Percentiles rank a stretch among this genome's conserved stretches.
Evolutionary conservation across 1,139 yeast species (phyloP).

Genomic region (Yueomyces sp.): DNA sequence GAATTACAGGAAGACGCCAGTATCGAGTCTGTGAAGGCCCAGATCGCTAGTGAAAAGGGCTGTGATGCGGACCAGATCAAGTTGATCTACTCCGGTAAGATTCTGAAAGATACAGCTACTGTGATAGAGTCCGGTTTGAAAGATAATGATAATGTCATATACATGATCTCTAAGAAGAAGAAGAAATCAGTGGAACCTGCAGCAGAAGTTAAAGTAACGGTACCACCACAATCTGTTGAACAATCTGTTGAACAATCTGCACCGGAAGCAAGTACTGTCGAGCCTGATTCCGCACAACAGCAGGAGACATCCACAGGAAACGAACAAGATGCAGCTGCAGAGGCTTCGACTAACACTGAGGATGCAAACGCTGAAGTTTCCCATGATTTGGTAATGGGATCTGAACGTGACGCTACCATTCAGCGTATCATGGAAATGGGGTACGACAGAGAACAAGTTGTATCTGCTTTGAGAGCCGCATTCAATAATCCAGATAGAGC

Average conservation of each 20-base stretch:
- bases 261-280: slow-evolving; percentile 9
- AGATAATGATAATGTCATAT: slow-evolving; percentile 83
- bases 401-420: slow-evolving; percentile 31
- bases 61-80: slow-evolving; percentile 71
- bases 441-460: slow-evolving; percentile 76
- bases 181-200: slow-evolving; percentile 1
- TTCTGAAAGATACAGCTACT: slow-evolving; percentile 71
- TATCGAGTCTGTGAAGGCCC: slow-evolving; percentile 60
- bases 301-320: slow-evolving; percentile 11
- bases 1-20: slow-evolving; percentile 63
- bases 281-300: slow-evolving; percentile 15
- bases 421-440: slow-evolving; percentile 93
- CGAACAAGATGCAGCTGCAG: slow-evolving; percentile 14
- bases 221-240: slow-evolving; percentile 11
- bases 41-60: slow-evolving; percentile 53
- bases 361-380: slow-evolving; percentile 15
- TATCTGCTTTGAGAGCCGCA: slow-evolving; percentile 87
- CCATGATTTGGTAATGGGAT: slow-evolving; percentile 20
- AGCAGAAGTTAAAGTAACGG: slow-evolving; percentile 13
- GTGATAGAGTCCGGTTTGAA: slow-evolving; percentile 64
- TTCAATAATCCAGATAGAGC: slow-evolving; percentile 97
- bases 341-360: slow-evolving; percentile 20
- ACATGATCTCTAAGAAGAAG: slow-evolving; percentile 55
- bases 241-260: slow-evolving; percentile 13
- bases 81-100: slow-evolving; percentile 81